These are phyloP conservation scores for Toxicodendron radicans DNA, from an alignment of 345 rosid genomes.

Conservation along the genomic window DNA sequence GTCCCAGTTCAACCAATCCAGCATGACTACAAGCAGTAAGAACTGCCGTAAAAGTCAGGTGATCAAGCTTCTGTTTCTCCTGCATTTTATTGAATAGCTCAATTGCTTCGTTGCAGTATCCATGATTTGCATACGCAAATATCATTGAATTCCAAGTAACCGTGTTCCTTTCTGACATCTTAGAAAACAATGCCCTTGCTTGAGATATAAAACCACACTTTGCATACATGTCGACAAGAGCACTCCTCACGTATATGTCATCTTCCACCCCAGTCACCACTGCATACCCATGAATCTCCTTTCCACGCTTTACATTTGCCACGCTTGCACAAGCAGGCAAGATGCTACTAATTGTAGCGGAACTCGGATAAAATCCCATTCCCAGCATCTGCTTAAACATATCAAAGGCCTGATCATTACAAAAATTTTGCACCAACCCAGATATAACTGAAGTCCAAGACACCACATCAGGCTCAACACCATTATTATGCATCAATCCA, in stretches of 20 bases:
- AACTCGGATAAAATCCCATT: slow-evolving; percentile 48
- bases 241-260: slow-evolving; percentile 63
- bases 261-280: slow-evolving; percentile 59
- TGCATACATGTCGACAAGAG: slow-evolving; percentile 84
- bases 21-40: slow-evolving; percentile 83
- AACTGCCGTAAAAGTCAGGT: slow-evolving; percentile 76
- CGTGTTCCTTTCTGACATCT: slow-evolving; percentile 48
- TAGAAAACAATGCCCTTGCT: slow-evolving; percentile 57
- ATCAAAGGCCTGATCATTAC: slow-evolving; percentile 48
- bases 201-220: slow-evolving; percentile 67
- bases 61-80: slow-evolving; percentile 54
- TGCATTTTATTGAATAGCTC: slow-evolving; percentile 69
- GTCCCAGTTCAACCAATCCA: slow-evolving; percentile 65
- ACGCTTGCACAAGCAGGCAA: slow-evolving; percentile 67
- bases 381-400: slow-evolving; percentile 62
- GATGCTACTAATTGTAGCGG: slow-evolving; percentile 65
- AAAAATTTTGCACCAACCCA: slow-evolving; percentile 68
- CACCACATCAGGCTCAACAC: slow-evolving; percentile 67
- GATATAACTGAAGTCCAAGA: slow-evolving; percentile 84
- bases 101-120: slow-evolving; percentile 63
- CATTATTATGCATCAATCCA: slow-evolving; percentile 45
- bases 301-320: slow-evolving; percentile 53
- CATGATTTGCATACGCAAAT: slow-evolving; percentile 80
- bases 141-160: slow-evolving; percentile 91
- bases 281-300: slow-evolving; percentile 72